A percentile compares a stretch with the other conserved stretches of the same genome.
These are phyloP conservation scores for Amaranthus palmeri DNA, from an alignment of 148 eudicot species.

Conservation along the genomic window DNA sequence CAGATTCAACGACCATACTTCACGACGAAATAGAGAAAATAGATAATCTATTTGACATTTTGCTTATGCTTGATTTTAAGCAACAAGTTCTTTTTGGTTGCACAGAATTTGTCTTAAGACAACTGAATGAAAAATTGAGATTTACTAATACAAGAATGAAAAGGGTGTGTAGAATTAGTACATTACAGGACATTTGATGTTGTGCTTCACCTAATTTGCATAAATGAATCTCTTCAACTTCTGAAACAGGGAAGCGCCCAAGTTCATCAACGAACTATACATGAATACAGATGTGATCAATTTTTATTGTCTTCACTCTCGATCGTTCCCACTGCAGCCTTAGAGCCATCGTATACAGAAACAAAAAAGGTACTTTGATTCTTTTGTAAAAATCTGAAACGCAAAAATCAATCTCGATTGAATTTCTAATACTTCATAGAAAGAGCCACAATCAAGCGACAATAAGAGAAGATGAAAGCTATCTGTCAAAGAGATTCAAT, in stretches of 20 bases:
- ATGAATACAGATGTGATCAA: constrained; percentile 25
- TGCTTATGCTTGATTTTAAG: background rate
- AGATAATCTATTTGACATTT: background rate
- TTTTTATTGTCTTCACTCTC: constrained; percentile 60
- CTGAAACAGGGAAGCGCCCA: background rate
- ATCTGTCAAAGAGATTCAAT: too few species aligned
- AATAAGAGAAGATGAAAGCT: too few species aligned
- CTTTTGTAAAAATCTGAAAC: constrained; percentile 73
- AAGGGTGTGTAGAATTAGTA: constrained; percentile 4
- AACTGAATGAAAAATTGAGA: background rate
- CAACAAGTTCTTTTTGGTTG: too few species aligned
- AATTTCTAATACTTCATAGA: too few species aligned
- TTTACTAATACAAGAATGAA: constrained; percentile 11
- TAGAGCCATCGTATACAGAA: constrained; percentile 52
- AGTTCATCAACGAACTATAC: background rate
- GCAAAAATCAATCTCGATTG: background rate
- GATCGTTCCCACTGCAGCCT: constrained; percentile 43
- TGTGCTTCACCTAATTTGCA: background rate
- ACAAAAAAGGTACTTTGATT: constrained; percentile 69
- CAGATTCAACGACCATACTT: too few species aligned
- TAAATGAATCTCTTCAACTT: constrained; percentile 10
- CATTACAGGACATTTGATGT: constrained; percentile 2
- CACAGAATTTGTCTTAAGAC: background rate
- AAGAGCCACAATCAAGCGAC: too few species aligned
- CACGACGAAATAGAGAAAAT: background rate